These are phyloP conservation scores for Neofusicoccum cordaticola DNA, from an alignment of 2,329 filamentous ascomycete genomes.

Conservation along the genomic window DNA sequence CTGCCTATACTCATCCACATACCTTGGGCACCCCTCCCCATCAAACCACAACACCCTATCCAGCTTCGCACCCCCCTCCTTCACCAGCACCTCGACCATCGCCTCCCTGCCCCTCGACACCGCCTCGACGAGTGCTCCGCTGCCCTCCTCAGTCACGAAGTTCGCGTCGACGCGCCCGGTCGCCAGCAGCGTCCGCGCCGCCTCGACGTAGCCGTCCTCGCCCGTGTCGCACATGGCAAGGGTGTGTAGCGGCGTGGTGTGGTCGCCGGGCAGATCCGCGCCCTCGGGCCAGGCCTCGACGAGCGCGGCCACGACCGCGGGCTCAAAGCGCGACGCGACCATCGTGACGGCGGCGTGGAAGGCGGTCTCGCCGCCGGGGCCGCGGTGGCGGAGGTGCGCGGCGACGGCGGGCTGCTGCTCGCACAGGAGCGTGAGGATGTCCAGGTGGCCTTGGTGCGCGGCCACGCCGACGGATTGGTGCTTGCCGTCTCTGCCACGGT, in stretches of 20 bases:
- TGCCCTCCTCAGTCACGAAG: background rate
- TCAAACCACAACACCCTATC: background rate
- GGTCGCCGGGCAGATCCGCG: background rate
- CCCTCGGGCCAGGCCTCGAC: background rate
- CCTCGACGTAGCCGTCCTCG: background rate
- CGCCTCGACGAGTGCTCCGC: background rate
- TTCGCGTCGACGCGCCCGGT: background rate
- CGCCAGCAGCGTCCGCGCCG: background rate
- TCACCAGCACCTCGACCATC: background rate
- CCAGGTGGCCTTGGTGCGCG: background rate
- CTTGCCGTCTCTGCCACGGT: background rate
- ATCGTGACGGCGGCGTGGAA: background rate
- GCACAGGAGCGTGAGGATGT: background rate
- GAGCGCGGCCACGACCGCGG: background rate
- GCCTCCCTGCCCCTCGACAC: background rate
- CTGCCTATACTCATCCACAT: no score
- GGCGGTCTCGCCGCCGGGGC: background rate
- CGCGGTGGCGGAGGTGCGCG: background rate
- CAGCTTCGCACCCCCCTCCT: background rate
- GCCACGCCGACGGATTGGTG: background rate
- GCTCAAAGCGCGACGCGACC: background rate
- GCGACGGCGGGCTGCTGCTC: background rate
- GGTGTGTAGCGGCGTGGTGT: background rate
- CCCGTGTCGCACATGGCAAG: background rate
- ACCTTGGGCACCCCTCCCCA: background rate